These are phyloP conservation scores for Saturnispora hagleri DNA, from an alignment of 805 yeast genomes.

Conservation along the genomic window DNA sequence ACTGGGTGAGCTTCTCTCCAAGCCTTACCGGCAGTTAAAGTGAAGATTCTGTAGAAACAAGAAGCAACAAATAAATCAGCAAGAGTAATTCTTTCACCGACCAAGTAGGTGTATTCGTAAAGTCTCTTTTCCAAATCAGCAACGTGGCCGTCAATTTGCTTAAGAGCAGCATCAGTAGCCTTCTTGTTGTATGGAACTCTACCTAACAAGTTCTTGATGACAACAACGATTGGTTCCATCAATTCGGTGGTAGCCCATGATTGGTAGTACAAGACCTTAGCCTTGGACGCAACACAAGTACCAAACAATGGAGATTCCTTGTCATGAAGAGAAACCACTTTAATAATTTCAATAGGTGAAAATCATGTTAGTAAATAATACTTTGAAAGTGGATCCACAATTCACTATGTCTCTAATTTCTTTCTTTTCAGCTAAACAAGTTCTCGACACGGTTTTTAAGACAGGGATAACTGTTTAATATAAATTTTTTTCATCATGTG, in stretches of 20 bases:
- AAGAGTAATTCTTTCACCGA: constrained; percentile 37
- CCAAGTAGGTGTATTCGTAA: constrained; percentile 35
- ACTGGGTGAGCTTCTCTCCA: constrained; percentile 44
- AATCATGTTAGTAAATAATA: constrained; percentile 14
- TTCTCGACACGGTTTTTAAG: constrained; percentile 73
- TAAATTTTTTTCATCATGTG: constrained; percentile 48
- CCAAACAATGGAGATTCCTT: constrained; percentile 43
- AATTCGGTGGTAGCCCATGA: constrained; percentile 69
- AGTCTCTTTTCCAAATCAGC: constrained; percentile 48
- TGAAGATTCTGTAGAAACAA: constrained; percentile 38
- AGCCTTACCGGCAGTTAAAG: constrained; percentile 36
- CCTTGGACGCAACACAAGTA: constrained; percentile 52
- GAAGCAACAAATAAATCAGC: constrained; percentile 39
- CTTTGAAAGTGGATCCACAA: background rate
- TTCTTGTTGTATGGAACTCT: constrained; percentile 70
- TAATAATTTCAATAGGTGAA: constrained; percentile 10
- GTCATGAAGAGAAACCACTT: constrained; percentile 41
- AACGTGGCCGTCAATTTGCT: constrained; percentile 31
- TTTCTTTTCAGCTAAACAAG: constrained; percentile 38
- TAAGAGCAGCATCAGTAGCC: constrained; percentile 27
- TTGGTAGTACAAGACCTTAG: constrained; percentile 64
- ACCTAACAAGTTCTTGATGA: constrained; percentile 58
- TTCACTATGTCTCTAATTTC: background rate
- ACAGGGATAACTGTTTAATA: constrained; percentile 75
- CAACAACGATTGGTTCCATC: constrained; percentile 35